Evolutionary conservation across 192 early-diverging fungal species (phyloP).

Genomic region (Podila epicladia): DNA sequence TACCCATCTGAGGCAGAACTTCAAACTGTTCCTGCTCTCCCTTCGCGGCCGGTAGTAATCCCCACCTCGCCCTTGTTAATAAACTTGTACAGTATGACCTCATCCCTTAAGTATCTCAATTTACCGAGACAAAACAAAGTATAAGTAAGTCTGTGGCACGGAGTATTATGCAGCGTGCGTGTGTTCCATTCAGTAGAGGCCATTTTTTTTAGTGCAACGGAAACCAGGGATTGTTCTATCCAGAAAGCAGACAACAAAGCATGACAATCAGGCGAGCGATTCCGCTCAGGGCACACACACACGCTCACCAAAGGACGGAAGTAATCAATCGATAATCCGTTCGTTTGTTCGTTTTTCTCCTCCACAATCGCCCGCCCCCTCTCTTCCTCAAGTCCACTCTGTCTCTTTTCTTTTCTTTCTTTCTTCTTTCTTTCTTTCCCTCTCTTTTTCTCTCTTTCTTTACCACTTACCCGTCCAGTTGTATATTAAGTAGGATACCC

Average conservation of each 20-base stretch:
- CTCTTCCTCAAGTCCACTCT: no score
- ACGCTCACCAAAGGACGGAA: no score
- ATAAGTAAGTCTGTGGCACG: no score
- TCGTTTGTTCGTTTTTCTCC: neutral
- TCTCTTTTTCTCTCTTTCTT: neutral
- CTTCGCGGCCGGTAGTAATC: slow-evolving; percentile 1
- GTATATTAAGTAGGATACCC: neutral
- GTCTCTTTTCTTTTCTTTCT: neutral
- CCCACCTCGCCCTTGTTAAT: neutral
- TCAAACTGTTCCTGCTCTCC: slow-evolving; percentile 40
- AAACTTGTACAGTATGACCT: neutral
- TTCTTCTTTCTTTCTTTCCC: neutral
- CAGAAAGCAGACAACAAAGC: no score
- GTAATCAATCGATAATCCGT: no score
- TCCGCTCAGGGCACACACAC: neutral
- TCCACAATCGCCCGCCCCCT: neutral
- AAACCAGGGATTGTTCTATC: neutral
- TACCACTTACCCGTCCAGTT: neutral
- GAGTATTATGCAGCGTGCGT: neutral
- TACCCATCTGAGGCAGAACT: slow-evolving; percentile 43
- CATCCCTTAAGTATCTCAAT: no score
- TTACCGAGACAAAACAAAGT: no score
- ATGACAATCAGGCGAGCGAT: neutral
- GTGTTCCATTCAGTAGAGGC: neutral
- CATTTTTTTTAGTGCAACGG: neutral